Conservation (phyloP, 306 rosid species). For the Potentilla sterilis region DNA sequence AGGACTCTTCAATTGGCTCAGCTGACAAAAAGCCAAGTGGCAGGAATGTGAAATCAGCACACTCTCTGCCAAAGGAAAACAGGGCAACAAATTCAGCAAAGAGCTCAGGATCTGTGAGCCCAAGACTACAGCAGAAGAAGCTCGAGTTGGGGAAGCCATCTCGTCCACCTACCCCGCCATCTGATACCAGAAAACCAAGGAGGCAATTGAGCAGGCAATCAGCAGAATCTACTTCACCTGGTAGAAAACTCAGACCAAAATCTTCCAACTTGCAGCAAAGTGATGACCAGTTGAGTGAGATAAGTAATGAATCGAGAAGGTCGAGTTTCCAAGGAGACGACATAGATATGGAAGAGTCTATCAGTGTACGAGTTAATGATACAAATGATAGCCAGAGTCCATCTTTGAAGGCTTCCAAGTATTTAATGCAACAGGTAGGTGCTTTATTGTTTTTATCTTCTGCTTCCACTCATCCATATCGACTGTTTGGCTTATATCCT, state of each 20-base stretch:
- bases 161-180: slow-evolving; percentile 60
- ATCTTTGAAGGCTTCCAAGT: slow-evolving; percentile 43
- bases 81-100: slow-evolving; percentile 38
- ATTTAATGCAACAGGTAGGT: slow-evolving; percentile 49
- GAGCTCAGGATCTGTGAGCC: slow-evolving; percentile 70
- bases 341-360: slow-evolving; percentile 53
- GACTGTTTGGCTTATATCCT: slow-evolving; percentile 15
- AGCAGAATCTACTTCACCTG: slow-evolving; percentile 46
- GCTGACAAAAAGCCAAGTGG: slow-evolving; percentile 51
- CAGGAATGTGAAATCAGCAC: slow-evolving; percentile 38
- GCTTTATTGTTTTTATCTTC: slow-evolving; percentile 17
- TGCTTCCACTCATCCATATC: slow-evolving; percentile 18
- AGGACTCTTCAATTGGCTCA: slow-evolving; percentile 42
- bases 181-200: slow-evolving; percentile 54
- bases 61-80: slow-evolving; percentile 45
- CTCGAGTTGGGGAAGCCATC: slow-evolving; percentile 67
- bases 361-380: slow-evolving; percentile 37
- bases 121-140: slow-evolving; percentile 76
- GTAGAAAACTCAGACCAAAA: slow-evolving; percentile 57
- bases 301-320: slow-evolving; percentile 57
- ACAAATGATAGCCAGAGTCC: slow-evolving; percentile 45
- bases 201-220: slow-evolving; percentile 50
- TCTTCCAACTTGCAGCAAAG: slow-evolving; percentile 34
- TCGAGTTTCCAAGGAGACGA: slow-evolving; percentile 65
- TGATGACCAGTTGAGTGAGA: slow-evolving; percentile 67